Conservation (phyloP, 2,329 filamentous ascomycete genomes). For the Hymenoscyphus albidus region DNA sequence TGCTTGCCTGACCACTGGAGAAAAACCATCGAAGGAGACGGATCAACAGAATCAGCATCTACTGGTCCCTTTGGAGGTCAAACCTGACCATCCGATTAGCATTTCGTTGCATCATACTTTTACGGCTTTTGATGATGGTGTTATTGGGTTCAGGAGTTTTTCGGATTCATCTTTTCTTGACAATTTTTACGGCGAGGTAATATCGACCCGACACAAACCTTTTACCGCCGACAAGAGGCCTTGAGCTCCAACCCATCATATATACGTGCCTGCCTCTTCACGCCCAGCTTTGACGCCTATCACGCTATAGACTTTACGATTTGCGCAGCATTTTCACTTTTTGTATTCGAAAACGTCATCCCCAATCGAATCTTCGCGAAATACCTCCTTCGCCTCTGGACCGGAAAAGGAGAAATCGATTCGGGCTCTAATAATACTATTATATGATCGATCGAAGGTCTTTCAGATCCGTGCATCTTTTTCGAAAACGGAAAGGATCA, state of each 20-base stretch:
- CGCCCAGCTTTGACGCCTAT: constrained; percentile 24
- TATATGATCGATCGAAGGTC: constrained; percentile 15
- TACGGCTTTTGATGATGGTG: constrained; percentile 34
- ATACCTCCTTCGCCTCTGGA: constrained; percentile 24
- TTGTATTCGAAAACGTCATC: constrained; percentile 13
- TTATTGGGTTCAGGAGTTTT: constrained; percentile 30
- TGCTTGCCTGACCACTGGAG: constrained; percentile 94
- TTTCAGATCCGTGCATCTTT: constrained; percentile 5
- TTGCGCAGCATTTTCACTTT: constrained; percentile 21
- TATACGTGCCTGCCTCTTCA: constrained; percentile 1
- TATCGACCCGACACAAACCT: not conserved
- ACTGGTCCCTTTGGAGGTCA: constrained; percentile 32
- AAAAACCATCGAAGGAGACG: constrained; percentile 91
- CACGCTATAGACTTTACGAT: constrained; percentile 28
- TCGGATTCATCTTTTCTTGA: constrained; percentile 13
- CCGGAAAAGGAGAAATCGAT: constrained; percentile 11
- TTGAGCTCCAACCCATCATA: not conserved
- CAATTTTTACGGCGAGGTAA: constrained; percentile 5
- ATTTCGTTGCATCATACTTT: constrained; percentile 14
- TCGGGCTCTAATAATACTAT: constrained; percentile 23
- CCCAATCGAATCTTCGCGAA: constrained; percentile 3
- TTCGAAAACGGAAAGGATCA: no score
- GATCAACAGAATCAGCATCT: constrained; percentile 61
- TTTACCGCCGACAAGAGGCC: not conserved
- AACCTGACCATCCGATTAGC: constrained; percentile 18